Base-by-base conservation (phyloP, 805 yeast genomes). In the Schizosaccharomyces osmophilus region DNA sequence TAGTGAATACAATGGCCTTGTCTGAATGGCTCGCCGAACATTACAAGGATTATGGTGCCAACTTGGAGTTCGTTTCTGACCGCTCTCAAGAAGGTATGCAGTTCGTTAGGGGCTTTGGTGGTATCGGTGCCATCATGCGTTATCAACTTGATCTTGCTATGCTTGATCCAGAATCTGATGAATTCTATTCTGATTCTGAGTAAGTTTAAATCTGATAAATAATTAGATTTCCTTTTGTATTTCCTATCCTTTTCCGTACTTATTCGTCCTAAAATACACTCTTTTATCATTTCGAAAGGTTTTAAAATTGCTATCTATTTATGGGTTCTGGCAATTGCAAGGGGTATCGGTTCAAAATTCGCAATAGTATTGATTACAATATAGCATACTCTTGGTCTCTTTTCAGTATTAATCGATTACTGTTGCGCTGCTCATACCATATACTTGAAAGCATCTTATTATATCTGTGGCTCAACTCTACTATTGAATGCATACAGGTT, bases 1-100 rank as follows among this genome's bases (percentile, higher is more conserved):
- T 85, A 61, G 80, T 85, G 48, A 82, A 82, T 61, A 17, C 26
- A 1, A 82, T 82, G 74, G 81, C 87, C 51, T 79, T 93, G 68
- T 79, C 93, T 66, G 98, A 93, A 75, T 93, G 99, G 99, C 78
- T 93, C 65, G 97, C 98, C 60, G 98, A 90, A 76, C 87, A 88
- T 75, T 93, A 93, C 76, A 85, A 83, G 72, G 85, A 80, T 69
- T 93, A 80, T 69, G 99, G 99, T 80, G 95, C 98, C 61, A 81
- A 84, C 64, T 79, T 93, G 68, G 99, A 93, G 77, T 93, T 93
- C 68, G 95, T 93, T 67, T 86, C 97, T 60, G 97, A 93, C 76
- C 83, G 87, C 75, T 85, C 95, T 26, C 84, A 95, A 55, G 99
- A 93, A 75, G 99, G 99, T 78, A 95, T 97, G 58, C 99, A 93